Base-by-base conservation (phyloP, 805 yeast genomes). In the Maudiozyma serrabonitensis region DNA sequence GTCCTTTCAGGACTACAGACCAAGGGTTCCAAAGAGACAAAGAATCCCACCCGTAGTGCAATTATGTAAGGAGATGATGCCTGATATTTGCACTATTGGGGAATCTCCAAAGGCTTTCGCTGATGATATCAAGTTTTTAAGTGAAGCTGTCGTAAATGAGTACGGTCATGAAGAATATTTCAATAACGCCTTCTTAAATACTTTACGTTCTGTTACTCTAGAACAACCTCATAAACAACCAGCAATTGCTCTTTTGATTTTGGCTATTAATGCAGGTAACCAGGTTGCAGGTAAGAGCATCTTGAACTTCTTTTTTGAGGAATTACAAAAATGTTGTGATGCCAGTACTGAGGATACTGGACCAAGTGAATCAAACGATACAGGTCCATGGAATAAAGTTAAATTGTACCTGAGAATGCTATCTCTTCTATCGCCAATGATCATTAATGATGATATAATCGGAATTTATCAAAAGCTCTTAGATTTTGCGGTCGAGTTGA, bases 161-260 rank as follows among this genome's bases (percentile, higher is more conserved):
- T 78, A 81, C 58, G 86, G 78, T 54, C 75, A 73, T 53, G 82
- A 82, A 49, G 81, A 78, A 51, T 73, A 73, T 46, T 77, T 83
- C 53, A 73, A 87, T 51, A 69, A 68, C 34, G 78, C 83, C 3
- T 69, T 87, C 19, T 67, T 87, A 51, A 73, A 75, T 45, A 84
- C 87, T 2, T 61, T 89, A 25, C 75, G 76, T 48, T 87, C 95
- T 2, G 76, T 86, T 42, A 73, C 84, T 11, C 68, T 78, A 28
- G 98, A 93, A 66, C 96, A 91, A 66, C 98, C 99, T 0, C 95
- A 90, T 54, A 93, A 90, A 63, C 77, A 84, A 51, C 79, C 82
- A 13, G 76, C 82, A n/a, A 66, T 91, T 50, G 76, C 88, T 26
- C 79, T 82, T 8, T 71, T 88, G 55, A 69, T 89, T 5, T 75